Conservation (phyloP, 768 basidiomycete genomes). For the Agaricus blazei region DNA sequence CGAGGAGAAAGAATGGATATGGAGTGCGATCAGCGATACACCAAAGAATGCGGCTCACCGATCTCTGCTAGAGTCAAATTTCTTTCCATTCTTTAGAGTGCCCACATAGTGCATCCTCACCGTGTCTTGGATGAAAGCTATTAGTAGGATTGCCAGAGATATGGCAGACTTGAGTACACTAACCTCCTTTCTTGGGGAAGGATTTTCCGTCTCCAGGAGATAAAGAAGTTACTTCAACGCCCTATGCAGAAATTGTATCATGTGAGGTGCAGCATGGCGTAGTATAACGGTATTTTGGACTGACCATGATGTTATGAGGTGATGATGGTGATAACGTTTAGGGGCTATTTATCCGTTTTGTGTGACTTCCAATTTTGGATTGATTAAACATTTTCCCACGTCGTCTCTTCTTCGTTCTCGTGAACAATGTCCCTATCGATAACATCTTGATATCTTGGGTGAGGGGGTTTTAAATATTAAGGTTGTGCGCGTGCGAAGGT, state of each 20-base stretch:
- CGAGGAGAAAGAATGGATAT: too few species aligned
- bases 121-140: constrained; percentile 36
- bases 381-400: too few species aligned
- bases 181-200: constrained; percentile 71
- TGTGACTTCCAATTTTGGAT: neutral
- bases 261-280: neutral
- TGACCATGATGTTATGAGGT: neutral
- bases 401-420: too few species aligned
- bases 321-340: neutral
- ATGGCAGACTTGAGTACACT: constrained; percentile 21
- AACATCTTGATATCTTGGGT: too few species aligned
- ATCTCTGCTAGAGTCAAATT: constrained; percentile 78
- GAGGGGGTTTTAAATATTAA: too few species aligned
- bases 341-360: neutral
- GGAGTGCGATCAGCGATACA: too few species aligned
- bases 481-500: too few species aligned
- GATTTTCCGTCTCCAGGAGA: constrained; percentile 53
- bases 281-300: neutral
- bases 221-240: constrained; percentile 61
- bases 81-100: constrained; percentile 53
- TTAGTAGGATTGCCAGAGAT: constrained; percentile 13
- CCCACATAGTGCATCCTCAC: constrained; percentile 81
- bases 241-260: constrained; percentile 25
- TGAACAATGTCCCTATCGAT: too few species aligned
- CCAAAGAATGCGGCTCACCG: constrained; percentile 39